Conservation (phyloP, 176 grass and related monocot genomes). For the Cenchrus fungigraminus region DNA sequence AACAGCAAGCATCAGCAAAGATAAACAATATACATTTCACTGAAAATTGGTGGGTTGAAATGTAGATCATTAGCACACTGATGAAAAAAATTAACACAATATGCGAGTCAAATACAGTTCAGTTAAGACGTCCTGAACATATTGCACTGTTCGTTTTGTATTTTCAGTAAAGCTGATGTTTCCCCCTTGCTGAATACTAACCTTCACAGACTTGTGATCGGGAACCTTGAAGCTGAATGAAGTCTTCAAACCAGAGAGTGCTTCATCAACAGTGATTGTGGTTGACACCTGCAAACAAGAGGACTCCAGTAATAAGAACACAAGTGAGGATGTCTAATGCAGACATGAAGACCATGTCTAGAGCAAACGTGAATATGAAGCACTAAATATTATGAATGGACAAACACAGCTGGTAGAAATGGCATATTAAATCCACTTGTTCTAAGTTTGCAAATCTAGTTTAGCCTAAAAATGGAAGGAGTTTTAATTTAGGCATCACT, state of each 20-base stretch:
- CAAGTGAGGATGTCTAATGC: background rate
- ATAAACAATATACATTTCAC: background rate
- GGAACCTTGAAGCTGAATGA: slow-evolving; percentile 82
- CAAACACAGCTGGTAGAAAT: background rate
- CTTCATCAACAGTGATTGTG: slow-evolving; percentile 76
- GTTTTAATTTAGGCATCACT: background rate
- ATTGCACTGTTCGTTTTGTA: background rate
- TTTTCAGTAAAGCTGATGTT: slow-evolving; percentile 18
- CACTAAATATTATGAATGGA: background rate
- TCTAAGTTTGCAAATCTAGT: background rate
- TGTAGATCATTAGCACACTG: background rate
- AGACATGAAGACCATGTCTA: background rate
- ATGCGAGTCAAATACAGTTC: slow-evolving; percentile 11
- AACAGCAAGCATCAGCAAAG: background rate
- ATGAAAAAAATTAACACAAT: slow-evolving; percentile 5
- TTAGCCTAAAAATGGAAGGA: slow-evolving; percentile 15
- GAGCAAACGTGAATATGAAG: slow-evolving; percentile 8
- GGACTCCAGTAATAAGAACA: slow-evolving; percentile 47
- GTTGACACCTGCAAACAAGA: slow-evolving; percentile 66
- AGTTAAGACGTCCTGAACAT: background rate
- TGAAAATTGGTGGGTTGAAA: background rate
- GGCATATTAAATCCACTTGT: background rate
- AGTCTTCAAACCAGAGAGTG: slow-evolving; percentile 66
- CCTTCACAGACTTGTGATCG: slow-evolving; percentile 90
- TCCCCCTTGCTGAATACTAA: slow-evolving; percentile 29